These are phyloP conservation scores for Pezicula carpinea DNA, from an alignment of 2,329 filamentous ascomycete species.

Conservation along the genomic window DNA sequence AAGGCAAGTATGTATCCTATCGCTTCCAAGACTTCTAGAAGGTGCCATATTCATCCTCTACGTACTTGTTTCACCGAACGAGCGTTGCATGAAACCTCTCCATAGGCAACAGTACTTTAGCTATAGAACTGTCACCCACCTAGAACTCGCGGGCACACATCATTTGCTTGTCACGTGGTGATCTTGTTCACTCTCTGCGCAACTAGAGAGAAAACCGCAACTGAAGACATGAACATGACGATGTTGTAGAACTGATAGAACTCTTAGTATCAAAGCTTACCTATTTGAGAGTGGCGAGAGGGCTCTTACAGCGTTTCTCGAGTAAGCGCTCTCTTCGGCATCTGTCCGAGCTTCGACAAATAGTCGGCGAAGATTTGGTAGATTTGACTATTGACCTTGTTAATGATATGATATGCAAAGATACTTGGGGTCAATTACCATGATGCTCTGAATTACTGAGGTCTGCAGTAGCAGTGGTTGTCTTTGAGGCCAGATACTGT, in stretches of 20 bases:
- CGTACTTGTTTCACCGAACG: too few species aligned
- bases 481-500: slow-evolving; percentile 2
- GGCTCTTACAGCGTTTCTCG: slow-evolving; percentile 75
- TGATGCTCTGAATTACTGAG: slow-evolving; percentile 1
- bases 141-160: background rate
- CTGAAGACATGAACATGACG: slow-evolving; percentile 92
- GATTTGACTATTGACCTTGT: slow-evolving; percentile 48
- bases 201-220: slow-evolving; percentile 88
- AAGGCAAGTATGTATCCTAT: too few species aligned
- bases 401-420: slow-evolving; percentile 2
- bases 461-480: background rate
- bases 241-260: slow-evolving; percentile 84
- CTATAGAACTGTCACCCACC: background rate
- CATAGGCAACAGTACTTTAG: background rate
- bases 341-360: slow-evolving; percentile 94
- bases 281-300: slow-evolving; percentile 1
- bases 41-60: too few species aligned
- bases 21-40: too few species aligned
- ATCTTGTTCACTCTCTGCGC: slow-evolving; percentile 68
- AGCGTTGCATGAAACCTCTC: too few species aligned
- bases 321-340: slow-evolving; percentile 90
- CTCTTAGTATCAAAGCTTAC: slow-evolving; percentile 7
- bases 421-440: slow-evolving; percentile 13
- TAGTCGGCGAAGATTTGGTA: slow-evolving; percentile 91
- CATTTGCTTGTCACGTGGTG: background rate